Base-by-base conservation (phyloP, 2,329 filamentous ascomycete species). In the Verticillium nonalfalfae region DNA sequence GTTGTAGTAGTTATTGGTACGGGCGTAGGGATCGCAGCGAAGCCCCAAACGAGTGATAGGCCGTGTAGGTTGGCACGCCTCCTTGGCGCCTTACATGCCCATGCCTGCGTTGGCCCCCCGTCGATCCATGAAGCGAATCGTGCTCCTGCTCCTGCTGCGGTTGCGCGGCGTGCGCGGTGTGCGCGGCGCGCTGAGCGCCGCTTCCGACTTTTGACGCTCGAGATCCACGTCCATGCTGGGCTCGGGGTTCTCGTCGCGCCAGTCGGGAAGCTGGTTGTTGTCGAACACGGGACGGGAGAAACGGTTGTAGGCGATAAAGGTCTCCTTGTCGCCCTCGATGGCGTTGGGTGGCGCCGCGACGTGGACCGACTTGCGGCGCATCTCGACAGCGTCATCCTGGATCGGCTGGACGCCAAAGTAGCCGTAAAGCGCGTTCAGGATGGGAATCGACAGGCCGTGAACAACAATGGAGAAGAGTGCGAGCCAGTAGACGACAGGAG, bases 371-470 rank as follows among this genome's bases (percentile, higher is more conserved):
- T 71, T 66, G 35, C 78, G 74, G 13, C 73, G 70, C 14, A 80
- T 68, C 11, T 73, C 68, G 1, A 76, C 69, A 1, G 75, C 75
- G 21, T 80, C 75, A 3, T 81, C 78, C 35, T 72, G 70, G 56
- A 80, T 76, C 0, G 79, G 77, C 59, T 72, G 63, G 7, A 81
- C 71, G 1, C 73, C 75, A 61, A 71, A 69, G 62, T 66, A 74
- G 14, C 61, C 64, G 68, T 80, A 81, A 55, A 76, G 66, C 4
- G 70, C 40, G 61, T 75, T 76, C 14, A 81, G 73, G 0, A 71
- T 67, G 0, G 80, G 79, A 40, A 82, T 82, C 0, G 79, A 81
- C 0, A 83, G 72, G 1, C 80, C 78, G 63, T 81, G 78, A 0
- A 80, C 72, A 9, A 80, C 64, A 63, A 81, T 79, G 55, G 75